phyloP scores from a whole-genome alignment of 805 yeast genomes.

The Wickerhamomyces canadensis region DNA sequence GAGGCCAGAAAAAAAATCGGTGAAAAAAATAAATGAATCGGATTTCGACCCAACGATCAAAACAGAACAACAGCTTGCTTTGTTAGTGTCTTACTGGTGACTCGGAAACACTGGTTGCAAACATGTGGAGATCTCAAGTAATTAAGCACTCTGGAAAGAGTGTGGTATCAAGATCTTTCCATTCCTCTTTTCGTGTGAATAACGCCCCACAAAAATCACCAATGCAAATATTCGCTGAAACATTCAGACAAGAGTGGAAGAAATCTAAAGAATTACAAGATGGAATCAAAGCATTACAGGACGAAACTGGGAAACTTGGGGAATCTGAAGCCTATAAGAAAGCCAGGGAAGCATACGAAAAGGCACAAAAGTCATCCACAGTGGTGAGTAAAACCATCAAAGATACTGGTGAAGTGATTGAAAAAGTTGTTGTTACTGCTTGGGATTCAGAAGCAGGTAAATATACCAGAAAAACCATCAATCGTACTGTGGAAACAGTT shows the following conservation, averaged over 20 bases:
- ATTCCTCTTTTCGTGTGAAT: constrained; percentile 10
- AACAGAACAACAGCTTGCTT: too few relatives aligned
- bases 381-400: constrained; percentile 69
- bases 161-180: constrained; percentile 18
- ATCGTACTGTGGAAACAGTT: constrained; percentile 75
- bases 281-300: constrained; percentile 89
- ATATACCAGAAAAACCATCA: constrained; percentile 82
- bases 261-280: constrained; percentile 86
- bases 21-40: too few relatives aligned
- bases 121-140: neutral
- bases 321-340: constrained; percentile 90
- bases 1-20: too few relatives aligned
- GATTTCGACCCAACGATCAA: too few relatives aligned
- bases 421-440: constrained; percentile 81
- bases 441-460: constrained; percentile 96
- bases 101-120: neutral
- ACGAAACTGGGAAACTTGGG: constrained; percentile 90
- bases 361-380: constrained; percentile 69
- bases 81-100: neutral
- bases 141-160: neutral
- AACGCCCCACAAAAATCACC: constrained; percentile 58
- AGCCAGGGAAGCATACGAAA: constrained; percentile 88
- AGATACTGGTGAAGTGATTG: constrained; percentile 92
- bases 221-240: constrained; percentile 85
- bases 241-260: constrained; percentile 87